Conservation (phyloP, 768 basidiomycete genomes). For the Mycena crocata region DNA sequence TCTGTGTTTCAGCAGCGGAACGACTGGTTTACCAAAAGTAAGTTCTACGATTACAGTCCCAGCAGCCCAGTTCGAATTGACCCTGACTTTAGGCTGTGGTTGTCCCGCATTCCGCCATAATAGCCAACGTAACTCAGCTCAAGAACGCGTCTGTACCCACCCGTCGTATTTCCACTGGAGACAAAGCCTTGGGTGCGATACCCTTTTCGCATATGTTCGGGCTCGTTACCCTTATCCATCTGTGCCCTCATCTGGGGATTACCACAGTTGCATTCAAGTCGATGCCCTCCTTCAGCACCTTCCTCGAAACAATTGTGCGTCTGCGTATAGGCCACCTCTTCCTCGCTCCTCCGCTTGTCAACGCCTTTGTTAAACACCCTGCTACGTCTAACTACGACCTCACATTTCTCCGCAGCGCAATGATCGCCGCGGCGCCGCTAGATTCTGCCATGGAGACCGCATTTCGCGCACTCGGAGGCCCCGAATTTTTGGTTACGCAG, state of each 20-base stretch:
- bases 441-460: neutral
- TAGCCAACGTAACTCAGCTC: neutral
- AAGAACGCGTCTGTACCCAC: neutral
- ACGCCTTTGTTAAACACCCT: conserved; percentile 13
- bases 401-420: neutral
- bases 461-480: conserved; percentile 1
- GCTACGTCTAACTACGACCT: neutral
- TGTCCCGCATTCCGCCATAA: neutral
- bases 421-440: conserved; percentile 8
- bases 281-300: conserved; percentile 14
- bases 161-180: neutral
- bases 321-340: conserved; percentile 9
- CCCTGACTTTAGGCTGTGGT: neutral
- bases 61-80: neutral
- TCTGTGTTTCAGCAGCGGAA: conserved; percentile 15
- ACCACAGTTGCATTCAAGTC: conserved; percentile 6
- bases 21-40: conserved; percentile 8
- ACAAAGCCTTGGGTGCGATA: conserved; percentile 4
- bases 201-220: conserved; percentile 16
- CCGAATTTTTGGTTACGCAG: neutral
- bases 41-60: neutral
- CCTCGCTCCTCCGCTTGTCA: conserved; percentile 11
- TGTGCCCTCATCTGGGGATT: conserved; percentile 17
- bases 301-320: neutral
- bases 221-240: conserved; percentile 6